Evolutionary conservation across 1,139 yeast genomes (phyloP).

Genomic region (Sporopachydermia cereana): DNA sequence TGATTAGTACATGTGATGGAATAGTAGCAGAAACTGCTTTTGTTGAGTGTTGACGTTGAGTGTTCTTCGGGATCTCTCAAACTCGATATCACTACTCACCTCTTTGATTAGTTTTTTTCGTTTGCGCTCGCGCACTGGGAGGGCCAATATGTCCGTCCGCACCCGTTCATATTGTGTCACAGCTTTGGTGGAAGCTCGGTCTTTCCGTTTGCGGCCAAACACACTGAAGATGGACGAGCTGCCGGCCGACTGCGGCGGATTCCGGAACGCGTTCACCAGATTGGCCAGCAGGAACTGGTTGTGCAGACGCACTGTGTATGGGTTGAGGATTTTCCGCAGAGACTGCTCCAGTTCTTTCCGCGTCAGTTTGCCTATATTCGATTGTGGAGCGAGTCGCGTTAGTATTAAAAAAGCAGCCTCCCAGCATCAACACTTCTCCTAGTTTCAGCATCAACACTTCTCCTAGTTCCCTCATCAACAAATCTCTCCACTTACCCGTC

Average conservation of each 20-base stretch:
- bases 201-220: constrained; percentile 37
- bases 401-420: background rate
- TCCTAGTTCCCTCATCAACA: no score
- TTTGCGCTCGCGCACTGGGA: constrained; percentile 76
- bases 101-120: constrained; percentile 74
- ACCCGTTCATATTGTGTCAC: constrained; percentile 61
- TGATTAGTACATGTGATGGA: no score
- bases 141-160: constrained; percentile 77
- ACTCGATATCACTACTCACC: constrained; percentile 11
- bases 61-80: no score
- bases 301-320: constrained; percentile 46
- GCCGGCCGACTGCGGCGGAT: constrained; percentile 38
- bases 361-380: constrained; percentile 45
- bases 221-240: constrained; percentile 32
- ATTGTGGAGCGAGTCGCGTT: no score
- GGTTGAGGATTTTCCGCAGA: constrained; percentile 44
- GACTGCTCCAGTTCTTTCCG: constrained; percentile 56
- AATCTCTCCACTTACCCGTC: constrained; percentile 33
- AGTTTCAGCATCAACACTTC: no score
- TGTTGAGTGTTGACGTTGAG: no score
- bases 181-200: constrained; percentile 17
- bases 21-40: no score
- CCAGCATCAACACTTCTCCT: background rate
- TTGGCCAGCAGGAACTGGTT: constrained; percentile 73
- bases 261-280: constrained; percentile 74